These are phyloP conservation scores for Curvularia hawaiiensis DNA, from an alignment of 2,329 filamentous ascomycete genomes.

Conservation along the genomic window DNA sequence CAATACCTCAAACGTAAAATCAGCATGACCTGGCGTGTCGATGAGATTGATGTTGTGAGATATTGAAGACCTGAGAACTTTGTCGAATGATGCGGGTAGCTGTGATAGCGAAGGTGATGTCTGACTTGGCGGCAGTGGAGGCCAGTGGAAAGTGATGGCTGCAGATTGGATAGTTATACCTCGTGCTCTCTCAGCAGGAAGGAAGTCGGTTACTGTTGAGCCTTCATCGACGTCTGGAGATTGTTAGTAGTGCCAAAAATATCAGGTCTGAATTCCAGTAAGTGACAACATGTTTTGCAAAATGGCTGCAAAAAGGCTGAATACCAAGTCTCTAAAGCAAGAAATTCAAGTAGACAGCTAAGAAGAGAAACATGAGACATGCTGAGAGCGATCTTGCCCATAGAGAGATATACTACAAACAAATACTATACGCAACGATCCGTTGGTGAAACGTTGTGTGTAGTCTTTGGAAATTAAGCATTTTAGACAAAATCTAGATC, in stretches of 20 bases:
- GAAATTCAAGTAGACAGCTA: background rate
- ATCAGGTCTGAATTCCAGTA: background rate
- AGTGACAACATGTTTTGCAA: background rate
- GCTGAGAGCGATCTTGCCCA: background rate
- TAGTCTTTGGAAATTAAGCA: background rate
- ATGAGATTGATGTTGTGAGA: slow-evolving; percentile 66
- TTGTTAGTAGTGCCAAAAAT: background rate
- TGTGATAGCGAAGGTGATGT: slow-evolving; percentile 23
- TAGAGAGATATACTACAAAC: background rate
- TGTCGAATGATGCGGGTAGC: slow-evolving; percentile 40
- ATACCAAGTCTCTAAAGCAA: background rate
- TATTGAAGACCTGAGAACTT: slow-evolving; percentile 54
- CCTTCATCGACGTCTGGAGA: slow-evolving; percentile 84
- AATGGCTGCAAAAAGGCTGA: background rate
- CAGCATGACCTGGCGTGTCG: slow-evolving; percentile 94
- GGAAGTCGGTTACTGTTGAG: slow-evolving; percentile 95
- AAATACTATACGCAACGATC: background rate
- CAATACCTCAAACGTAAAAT: slow-evolving; percentile 96
- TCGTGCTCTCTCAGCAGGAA: slow-evolving; percentile 87
- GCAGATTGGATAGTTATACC: slow-evolving; percentile 98
- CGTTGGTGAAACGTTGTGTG: background rate
- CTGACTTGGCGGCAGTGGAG: slow-evolving; percentile 58
- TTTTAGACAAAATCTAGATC: background rate
- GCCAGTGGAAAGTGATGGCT: slow-evolving; percentile 95
- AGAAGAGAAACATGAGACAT: background rate